A percentile compares a stretch with the other conserved stretches of the same genome.
Evolutionary conservation across 1,139 yeast species (phyloP).

Genomic region (Suhomyces guaymorum): DNA sequence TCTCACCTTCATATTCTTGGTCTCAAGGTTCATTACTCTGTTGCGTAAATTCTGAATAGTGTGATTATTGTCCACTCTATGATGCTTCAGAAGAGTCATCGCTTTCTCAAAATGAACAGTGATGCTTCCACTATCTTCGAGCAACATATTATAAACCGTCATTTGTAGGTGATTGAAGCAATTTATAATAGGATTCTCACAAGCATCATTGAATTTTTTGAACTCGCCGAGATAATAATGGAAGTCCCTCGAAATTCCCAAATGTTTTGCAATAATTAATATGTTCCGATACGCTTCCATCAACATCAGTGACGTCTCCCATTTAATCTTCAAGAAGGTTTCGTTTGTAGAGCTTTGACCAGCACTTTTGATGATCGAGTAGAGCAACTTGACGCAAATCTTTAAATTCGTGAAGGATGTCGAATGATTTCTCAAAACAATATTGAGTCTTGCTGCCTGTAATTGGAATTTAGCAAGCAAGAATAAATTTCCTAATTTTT

Average conservation of each 20-base stretch:
- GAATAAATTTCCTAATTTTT: constrained; percentile 36
- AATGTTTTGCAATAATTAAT: constrained; percentile 36
- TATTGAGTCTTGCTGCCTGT: constrained; percentile 27
- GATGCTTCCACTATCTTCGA: constrained; percentile 14
- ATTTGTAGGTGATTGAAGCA: constrained; percentile 26
- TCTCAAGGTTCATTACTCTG: too few species aligned
- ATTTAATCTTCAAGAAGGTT: constrained; percentile 25
- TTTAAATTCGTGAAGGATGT: constrained; percentile 34
- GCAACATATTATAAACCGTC: constrained; percentile 18
- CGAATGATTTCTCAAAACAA: constrained; percentile 16
- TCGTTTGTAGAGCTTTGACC: constrained; percentile 25
- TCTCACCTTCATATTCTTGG: too few species aligned
- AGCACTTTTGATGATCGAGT: constrained; percentile 43
- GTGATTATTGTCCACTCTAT: constrained; percentile 10
- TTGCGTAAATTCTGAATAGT: constrained; percentile 6
- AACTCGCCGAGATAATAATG: constrained; percentile 52
- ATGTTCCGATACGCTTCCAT: constrained; percentile 36
- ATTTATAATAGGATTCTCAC: constrained; percentile 29
- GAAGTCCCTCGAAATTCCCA: constrained; percentile 59
- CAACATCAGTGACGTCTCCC: constrained; percentile 38
- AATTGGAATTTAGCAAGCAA: constrained; percentile 38
- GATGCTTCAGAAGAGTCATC: constrained; percentile 1
- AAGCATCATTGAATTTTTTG: constrained; percentile 33
- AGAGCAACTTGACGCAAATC: constrained; percentile 42
- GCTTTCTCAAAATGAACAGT: constrained; percentile 2